Evolutionary conservation across 148 eudicot species (phyloP).

Genomic region (Polygonum maritimum): DNA sequence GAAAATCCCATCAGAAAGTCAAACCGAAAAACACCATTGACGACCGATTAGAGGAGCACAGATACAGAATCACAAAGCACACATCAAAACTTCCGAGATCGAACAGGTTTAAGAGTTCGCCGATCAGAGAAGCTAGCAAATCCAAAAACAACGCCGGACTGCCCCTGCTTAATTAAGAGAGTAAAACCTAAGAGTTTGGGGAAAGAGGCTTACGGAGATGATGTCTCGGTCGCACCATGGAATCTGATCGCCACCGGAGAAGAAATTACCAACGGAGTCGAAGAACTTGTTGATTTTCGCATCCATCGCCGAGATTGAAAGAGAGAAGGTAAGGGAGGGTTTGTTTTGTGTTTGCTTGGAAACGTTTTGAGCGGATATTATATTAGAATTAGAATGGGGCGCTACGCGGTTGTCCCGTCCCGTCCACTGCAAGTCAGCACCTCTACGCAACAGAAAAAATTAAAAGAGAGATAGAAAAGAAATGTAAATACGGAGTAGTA

Average conservation of each 20-base stretch:
- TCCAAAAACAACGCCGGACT: background rate
- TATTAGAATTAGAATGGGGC: background rate
- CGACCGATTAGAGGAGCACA: background rate
- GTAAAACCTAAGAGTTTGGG: background rate
- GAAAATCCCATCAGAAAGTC: background rate
- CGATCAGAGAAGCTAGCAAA: slow-evolving; percentile 6
- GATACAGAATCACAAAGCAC: background rate
- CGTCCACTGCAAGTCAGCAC: too few relatives aligned
- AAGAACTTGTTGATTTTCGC: slow-evolving; percentile 37
- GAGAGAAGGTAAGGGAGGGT: background rate
- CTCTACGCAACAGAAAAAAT: too few relatives aligned
- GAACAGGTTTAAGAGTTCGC: background rate
- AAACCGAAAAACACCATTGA: background rate
- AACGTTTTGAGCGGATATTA: background rate
- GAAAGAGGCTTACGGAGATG: slow-evolving; percentile 36
- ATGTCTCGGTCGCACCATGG: slow-evolving; percentile 69
- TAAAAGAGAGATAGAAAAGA: too few relatives aligned
- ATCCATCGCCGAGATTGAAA: slow-evolving; percentile 18
- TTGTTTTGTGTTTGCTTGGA: background rate
- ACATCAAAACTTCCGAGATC: background rate
- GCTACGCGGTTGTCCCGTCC: too few relatives aligned
- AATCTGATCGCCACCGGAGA: slow-evolving; percentile 65
- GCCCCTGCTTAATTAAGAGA: background rate
- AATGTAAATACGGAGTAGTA: too few relatives aligned
- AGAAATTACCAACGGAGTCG: slow-evolving; percentile 60